Conservation (phyloP, 176 grass and related monocot species). For the Hordeum vulgare region DNA sequence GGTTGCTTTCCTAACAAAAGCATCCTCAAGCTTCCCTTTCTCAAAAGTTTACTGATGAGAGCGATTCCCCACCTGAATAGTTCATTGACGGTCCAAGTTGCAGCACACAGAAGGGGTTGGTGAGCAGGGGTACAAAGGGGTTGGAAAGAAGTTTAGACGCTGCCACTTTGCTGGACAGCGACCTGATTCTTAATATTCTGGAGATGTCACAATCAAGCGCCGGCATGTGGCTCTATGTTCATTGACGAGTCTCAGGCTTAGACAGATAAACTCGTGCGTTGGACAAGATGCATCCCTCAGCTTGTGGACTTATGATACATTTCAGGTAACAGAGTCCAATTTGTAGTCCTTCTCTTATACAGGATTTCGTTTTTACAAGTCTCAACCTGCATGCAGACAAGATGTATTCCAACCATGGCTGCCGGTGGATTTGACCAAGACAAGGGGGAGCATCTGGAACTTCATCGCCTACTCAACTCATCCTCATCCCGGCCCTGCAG, state of each 20-base stretch:
- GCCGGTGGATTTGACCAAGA: slow-evolving; percentile 5
- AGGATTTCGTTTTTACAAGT: not conserved
- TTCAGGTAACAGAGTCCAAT: not conserved
- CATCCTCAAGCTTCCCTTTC: not conserved
- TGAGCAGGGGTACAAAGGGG: not conserved
- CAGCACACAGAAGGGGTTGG: not conserved
- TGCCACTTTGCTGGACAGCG: not conserved
- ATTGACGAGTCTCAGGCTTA: not conserved
- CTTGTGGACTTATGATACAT: not conserved
- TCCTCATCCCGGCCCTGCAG: not conserved
- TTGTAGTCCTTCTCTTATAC: not conserved
- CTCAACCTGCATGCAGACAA: not conserved
- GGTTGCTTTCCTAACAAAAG: no score
- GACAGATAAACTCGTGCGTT: not conserved
- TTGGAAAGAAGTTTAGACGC: not conserved
- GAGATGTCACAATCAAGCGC: not conserved
- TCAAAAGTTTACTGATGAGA: not conserved
- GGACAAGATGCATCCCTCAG: not conserved
- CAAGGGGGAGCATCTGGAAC: not conserved
- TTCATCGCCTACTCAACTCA: not conserved
- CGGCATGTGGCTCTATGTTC: not conserved
- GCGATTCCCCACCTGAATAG: not conserved
- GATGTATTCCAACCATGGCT: not conserved
- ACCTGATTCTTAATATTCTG: not conserved
- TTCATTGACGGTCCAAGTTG: not conserved